A percentile compares a stretch with the other conserved stretches of the same genome.
Conservation (phyloP, 2,329 filamentous ascomycete genomes). For the Xylaria hypoxylon region DNA sequence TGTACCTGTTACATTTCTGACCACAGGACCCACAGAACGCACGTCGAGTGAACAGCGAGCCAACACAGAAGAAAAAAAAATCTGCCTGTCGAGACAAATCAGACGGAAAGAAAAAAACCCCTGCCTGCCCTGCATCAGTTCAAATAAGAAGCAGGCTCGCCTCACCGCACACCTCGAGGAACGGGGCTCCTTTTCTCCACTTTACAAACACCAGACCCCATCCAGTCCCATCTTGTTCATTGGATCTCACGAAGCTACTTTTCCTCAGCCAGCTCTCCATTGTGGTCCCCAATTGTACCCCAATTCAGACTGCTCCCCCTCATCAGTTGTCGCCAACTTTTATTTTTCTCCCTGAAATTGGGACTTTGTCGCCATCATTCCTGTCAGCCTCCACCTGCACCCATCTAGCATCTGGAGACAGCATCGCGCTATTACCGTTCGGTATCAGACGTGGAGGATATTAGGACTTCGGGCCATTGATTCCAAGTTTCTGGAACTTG, state of each 20-base stretch:
- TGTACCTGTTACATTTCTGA: constrained; percentile 47
- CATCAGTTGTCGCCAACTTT: constrained; percentile 45
- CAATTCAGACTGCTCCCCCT: constrained; percentile 50
- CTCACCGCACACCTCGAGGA: constrained; percentile 51
- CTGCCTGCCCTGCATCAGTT: constrained; percentile 40
- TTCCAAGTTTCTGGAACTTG: constrained; percentile 42
- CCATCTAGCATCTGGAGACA: constrained; percentile 43
- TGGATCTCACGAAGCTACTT: constrained; percentile 53
- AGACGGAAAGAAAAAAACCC: constrained; percentile 29
- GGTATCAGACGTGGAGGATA: constrained; percentile 51
- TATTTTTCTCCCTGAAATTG: constrained; percentile 37
- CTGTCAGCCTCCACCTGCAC: constrained; percentile 40
- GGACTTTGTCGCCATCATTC: constrained; percentile 44
- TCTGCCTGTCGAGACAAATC: constrained; percentile 32
- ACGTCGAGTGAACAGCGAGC: constrained; percentile 40
- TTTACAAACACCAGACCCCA: constrained; percentile 53
- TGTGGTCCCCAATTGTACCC: constrained; percentile 53
- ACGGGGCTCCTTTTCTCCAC: constrained; percentile 52
- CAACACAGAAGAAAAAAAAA: constrained; percentile 38
- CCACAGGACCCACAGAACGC: constrained; percentile 45
- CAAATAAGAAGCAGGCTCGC: constrained; percentile 51
- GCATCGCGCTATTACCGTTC: constrained; percentile 44
- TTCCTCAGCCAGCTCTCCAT: constrained; percentile 49
- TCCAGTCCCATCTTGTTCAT: constrained; percentile 51
- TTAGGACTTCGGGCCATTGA: constrained; percentile 40